phyloP scores from a whole-genome alignment of 2,329 filamentous ascomycete species.

The Gliomastix tumulicola region DNA sequence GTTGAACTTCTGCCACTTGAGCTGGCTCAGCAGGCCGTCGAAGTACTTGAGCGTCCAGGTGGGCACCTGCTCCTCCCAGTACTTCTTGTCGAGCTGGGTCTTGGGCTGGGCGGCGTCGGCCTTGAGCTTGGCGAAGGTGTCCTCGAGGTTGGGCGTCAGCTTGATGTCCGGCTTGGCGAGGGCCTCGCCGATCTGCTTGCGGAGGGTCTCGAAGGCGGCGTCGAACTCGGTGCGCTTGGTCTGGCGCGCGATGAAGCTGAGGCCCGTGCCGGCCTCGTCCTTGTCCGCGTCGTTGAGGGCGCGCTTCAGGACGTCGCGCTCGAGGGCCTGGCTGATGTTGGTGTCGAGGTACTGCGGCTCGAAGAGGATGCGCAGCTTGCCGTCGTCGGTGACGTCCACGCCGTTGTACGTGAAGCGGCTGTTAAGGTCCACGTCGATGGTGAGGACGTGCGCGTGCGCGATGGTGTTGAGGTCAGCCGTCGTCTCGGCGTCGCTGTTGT shows the following conservation, averaged over 20 bases:
- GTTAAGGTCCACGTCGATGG: constrained; percentile 36
- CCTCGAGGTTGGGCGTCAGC: constrained; percentile 40
- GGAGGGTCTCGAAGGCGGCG: constrained; percentile 10
- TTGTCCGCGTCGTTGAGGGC: constrained; percentile 35
- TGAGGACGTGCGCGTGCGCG: constrained; percentile 31
- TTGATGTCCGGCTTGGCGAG: constrained; percentile 29
- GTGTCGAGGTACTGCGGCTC: constrained; percentile 29
- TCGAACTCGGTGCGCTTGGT: not conserved
- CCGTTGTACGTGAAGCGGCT: constrained; percentile 36
- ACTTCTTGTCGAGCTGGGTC: constrained; percentile 10
- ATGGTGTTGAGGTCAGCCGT: constrained; percentile 41
- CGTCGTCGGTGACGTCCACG: constrained; percentile 28
- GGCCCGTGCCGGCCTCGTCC: not conserved
- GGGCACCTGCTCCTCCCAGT: constrained; percentile 39
- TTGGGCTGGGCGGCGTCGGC: constrained; percentile 18
- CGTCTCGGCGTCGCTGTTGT: constrained; percentile 26
- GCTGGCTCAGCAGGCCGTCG: constrained; percentile 29
- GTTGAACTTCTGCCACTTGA: constrained; percentile 35
- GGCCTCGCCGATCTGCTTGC: constrained; percentile 28
- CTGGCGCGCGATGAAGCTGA: not conserved
- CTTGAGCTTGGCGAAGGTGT: constrained; percentile 30
- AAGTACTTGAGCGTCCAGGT: constrained; percentile 32
- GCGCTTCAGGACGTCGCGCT: constrained; percentile 25
- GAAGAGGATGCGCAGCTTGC: constrained; percentile 43
- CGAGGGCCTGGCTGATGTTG: constrained; percentile 33